Conservation (phyloP, 768 basidiomycete species). For the Coprinopsis marcescibilis region DNA sequence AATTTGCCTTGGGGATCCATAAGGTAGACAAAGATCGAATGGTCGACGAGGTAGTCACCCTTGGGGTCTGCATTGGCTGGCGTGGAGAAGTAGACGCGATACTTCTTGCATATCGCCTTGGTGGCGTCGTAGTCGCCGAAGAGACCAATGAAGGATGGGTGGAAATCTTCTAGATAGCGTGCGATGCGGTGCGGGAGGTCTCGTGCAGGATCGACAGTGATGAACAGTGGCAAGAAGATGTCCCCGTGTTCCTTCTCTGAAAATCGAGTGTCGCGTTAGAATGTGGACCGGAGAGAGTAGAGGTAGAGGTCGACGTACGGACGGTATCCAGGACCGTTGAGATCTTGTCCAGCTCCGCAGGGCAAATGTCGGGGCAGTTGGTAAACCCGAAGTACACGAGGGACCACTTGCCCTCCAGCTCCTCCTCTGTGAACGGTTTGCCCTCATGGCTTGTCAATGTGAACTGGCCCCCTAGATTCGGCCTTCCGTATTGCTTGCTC, state of each 20-base stretch:
- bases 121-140: constrained; percentile 77
- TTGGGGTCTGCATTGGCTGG: constrained; percentile 79
- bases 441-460: constrained; percentile 60
- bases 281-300: neutral
- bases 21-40: constrained; percentile 95
- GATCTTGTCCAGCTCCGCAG: constrained; percentile 96
- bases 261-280: neutral
- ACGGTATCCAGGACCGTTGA: constrained; percentile 65
- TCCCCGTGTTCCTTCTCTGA: constrained; percentile 65
- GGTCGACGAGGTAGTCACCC: constrained; percentile 96
- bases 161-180: constrained; percentile 78
- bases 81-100: constrained; percentile 98
- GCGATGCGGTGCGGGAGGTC: constrained; percentile 62
- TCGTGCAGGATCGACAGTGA: constrained; percentile 94
- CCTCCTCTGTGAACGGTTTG: constrained; percentile 71
- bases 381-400: constrained; percentile 98
- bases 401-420: constrained; percentile 88
- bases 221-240: constrained; percentile 85
- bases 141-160: constrained; percentile 83
- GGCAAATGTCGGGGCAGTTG: constrained; percentile 98
- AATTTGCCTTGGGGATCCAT: constrained; percentile 96
- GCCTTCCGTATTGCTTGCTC: constrained; percentile 71
- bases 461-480: constrained; percentile 92
- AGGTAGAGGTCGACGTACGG: constrained; percentile 42
- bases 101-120: constrained; percentile 89